Evolutionary conservation across 2,329 filamentous ascomycete species (phyloP), one percentile per base, ranked within the genome.

Genomic region (Aspergillus felis): DNA sequence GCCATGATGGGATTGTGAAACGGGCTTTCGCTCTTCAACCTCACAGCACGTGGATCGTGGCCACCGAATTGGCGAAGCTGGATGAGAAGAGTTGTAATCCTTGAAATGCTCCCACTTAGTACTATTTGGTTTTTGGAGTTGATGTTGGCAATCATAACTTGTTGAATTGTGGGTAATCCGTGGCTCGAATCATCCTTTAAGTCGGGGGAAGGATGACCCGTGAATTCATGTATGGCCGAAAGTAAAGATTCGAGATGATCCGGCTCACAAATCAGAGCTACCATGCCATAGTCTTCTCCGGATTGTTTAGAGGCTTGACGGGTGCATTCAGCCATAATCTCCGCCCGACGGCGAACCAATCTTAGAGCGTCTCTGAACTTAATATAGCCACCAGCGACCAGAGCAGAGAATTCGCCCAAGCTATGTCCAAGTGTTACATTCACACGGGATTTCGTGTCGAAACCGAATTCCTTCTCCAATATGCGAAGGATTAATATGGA

Each of bases 111-210:
- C 38, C 93, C 93, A 70, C 90, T 94, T 53, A 97, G 81, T 53
- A 97, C 93, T 67, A 97, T 96, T 77, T 97, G 93, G 71, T 96
- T 96, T 78, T 92, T 94, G 73, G 88, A 91, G 78, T 97, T 97
- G 76, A 96, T 87, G 75, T 97, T 97, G 58, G 92, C 93, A 65
- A 97, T 92, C 64, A 89, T 80, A 52, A 97, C 92, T 74, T 96
- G 90, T 69, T 94, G 85, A 55, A 95, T 91, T 3, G 91, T 85
- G 20, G 90, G 88, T 29, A 87, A 76, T 64, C 89, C 83, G 62
- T 86, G 80, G 59, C 82, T 83, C 64, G 84, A 87, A 71, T 92
- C 88, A 54, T 83, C 82, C 68, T 88, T 88, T 58, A 83, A 80
- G 28, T 86, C 87, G n/a, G 83, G 79, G 59, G 82, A 81, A 51